Percentiles rank a stretch among this genome's conserved stretches.
Evolutionary conservation across 345 rosid genomes (phyloP).

Genomic region (Eucalyptus polyanthemos): DNA sequence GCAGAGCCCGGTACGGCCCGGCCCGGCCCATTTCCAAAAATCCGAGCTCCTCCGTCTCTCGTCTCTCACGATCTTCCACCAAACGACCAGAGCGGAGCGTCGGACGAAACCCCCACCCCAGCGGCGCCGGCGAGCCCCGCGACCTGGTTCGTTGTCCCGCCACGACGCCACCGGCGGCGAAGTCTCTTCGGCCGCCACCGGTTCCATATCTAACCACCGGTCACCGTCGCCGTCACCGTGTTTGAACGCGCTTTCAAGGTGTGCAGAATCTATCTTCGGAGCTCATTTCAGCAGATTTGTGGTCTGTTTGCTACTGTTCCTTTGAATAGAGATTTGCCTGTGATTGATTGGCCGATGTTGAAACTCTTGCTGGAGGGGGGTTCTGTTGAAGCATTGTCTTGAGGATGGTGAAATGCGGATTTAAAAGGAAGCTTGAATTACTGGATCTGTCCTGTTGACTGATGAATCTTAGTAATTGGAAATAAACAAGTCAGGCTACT

Average conservation of each 20-base stretch:
- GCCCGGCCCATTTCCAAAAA: neutral
- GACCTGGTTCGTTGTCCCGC: no score
- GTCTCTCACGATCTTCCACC: neutral
- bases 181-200: neutral
- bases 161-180: neutral
- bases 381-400: neutral
- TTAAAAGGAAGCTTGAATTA: neutral
- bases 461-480: neutral
- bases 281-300: neutral
- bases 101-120: neutral
- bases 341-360: neutral
- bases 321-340: neutral
- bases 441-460: neutral
- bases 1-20: neutral
- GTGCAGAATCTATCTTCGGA: neutral
- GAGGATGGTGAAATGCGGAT: neutral
- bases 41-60: neutral
- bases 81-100: neutral
- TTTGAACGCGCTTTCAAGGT: slow-evolving; percentile 36
- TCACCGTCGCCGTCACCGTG: neutral
- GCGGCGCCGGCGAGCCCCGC: neutral
- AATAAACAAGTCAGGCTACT: neutral
- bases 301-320: neutral
- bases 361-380: neutral
- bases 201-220: neutral